These are phyloP conservation scores for Fusarium sororula DNA, from an alignment of 2,329 filamentous ascomycete species.

Conservation along the genomic window DNA sequence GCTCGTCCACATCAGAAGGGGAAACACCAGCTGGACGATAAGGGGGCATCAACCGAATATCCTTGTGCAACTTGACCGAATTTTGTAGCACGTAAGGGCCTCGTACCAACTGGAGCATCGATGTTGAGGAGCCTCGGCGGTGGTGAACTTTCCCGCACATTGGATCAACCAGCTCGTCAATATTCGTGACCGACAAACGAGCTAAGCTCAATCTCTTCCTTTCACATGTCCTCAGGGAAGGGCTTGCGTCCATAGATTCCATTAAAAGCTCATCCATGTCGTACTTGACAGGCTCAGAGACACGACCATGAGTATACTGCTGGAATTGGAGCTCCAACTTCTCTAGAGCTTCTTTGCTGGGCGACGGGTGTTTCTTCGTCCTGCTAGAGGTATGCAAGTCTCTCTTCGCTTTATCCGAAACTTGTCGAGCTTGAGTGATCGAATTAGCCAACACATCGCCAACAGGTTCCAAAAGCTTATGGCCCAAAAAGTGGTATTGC, in stretches of 20 bases:
- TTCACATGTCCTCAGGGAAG: conserved; percentile 39
- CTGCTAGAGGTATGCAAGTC: conserved; percentile 14
- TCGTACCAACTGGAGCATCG: background rate
- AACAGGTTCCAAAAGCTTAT: background rate
- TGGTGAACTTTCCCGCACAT: conserved; percentile 5
- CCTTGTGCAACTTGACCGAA: conserved; percentile 28
- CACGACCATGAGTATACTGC: conserved; percentile 42
- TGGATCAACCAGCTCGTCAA: conserved; percentile 22
- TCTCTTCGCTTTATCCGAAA: background rate
- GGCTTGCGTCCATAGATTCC: conserved; percentile 16
- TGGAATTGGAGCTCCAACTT: conserved; percentile 50
- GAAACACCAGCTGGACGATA: conserved; percentile 38
- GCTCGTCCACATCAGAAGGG: conserved; percentile 47
- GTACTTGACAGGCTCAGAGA: conserved; percentile 14
- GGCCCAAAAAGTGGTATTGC: background rate
- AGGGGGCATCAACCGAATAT: conserved; percentile 39
- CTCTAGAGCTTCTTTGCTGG: conserved; percentile 53
- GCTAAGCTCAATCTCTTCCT: conserved; percentile 42
- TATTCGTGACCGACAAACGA: conserved; percentile 11
- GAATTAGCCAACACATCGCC: conserved; percentile 9
- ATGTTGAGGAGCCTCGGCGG: conserved; percentile 26
- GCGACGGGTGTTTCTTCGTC: conserved; percentile 57
- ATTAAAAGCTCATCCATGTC: conserved; percentile 46
- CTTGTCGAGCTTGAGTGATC: conserved; percentile 6
- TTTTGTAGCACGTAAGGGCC: conserved; percentile 25